Evolutionary conservation across 345 rosid species (phyloP).

Genomic region (Lenwebbia sp.): DNA sequence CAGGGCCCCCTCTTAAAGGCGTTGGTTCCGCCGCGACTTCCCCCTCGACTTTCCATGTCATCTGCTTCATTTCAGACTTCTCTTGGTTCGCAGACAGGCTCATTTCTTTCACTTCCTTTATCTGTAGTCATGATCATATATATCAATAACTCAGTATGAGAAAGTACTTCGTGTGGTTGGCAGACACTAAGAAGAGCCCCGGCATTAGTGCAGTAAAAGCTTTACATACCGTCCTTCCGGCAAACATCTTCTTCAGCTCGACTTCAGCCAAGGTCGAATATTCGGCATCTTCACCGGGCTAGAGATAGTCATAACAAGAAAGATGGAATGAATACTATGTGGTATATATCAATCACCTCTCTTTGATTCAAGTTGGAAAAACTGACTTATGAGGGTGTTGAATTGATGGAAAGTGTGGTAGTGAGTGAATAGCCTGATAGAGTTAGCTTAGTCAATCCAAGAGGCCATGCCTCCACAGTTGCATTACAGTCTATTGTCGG

Average conservation of each 20-base stretch:
- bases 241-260: constrained; percentile 65
- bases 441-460: background rate
- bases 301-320: background rate
- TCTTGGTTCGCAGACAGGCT: constrained; percentile 63
- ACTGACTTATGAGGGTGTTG: background rate
- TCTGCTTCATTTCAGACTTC: constrained; percentile 50
- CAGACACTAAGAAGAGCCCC: background rate
- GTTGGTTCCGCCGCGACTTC: constrained; percentile 2
- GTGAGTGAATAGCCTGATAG: background rate
- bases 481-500: background rate
- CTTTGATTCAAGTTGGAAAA: background rate
- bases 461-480: background rate
- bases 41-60: constrained; percentile 62
- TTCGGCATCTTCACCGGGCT: constrained; percentile 55
- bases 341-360: background rate
- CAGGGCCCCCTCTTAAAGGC: constrained; percentile 40
- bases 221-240: constrained; percentile 31
- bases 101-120: constrained; percentile 55
- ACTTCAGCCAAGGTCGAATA: constrained; percentile 50
- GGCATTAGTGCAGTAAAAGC: background rate
- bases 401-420: background rate
- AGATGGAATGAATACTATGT: background rate
- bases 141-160: background rate
- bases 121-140: constrained; percentile 15
- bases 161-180: background rate